These are phyloP conservation scores for Nevesoporus exiguus DNA, from an alignment of 768 basidiomycete species.

Conservation along the genomic window DNA sequence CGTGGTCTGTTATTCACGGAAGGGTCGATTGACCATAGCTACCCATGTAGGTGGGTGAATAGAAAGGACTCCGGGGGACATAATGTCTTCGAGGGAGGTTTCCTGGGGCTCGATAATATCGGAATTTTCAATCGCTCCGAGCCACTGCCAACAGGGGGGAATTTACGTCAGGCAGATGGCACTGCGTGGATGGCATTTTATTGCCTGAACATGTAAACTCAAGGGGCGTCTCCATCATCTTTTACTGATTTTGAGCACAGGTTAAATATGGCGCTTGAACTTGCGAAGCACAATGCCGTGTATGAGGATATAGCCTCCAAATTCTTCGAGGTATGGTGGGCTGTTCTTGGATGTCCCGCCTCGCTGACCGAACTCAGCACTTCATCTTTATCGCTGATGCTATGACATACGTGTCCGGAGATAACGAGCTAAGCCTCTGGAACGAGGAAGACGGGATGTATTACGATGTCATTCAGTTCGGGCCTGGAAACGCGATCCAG, in stretches of 20 bases:
- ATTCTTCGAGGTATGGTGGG: slow-evolving; percentile 71
- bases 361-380: slow-evolving; percentile 51
- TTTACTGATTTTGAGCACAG: slow-evolving; percentile 36
- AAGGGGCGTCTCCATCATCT: not conserved
- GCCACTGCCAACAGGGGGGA: slow-evolving; percentile 91
- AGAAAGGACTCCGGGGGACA: slow-evolving; percentile 93
- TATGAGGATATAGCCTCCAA: slow-evolving; percentile 99
- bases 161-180: slow-evolving; percentile 93
- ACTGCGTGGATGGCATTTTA: slow-evolving; percentile 99
- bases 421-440: slow-evolving; percentile 82
- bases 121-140: slow-evolving; percentile 98
- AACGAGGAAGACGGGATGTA: slow-evolving; percentile 97
- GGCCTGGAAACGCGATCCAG: slow-evolving; percentile 77
- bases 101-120: slow-evolving; percentile 97
- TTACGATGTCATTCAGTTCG: slow-evolving; percentile 94
- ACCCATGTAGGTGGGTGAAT: slow-evolving; percentile 83
- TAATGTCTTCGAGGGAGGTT: slow-evolving; percentile 98
- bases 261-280: slow-evolving; percentile 95
- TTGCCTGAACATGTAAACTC: slow-evolving; percentile 84
- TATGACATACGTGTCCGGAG: slow-evolving; percentile 89
- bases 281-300: slow-evolving; percentile 95
- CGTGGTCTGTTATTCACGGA: slow-evolving; percentile 11
- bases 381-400: slow-evolving; percentile 99
- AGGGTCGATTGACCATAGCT: not conserved
- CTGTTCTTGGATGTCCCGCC: slow-evolving; percentile 1